Conservation (phyloP, 192 early-diverging fungal species). For the Gonapodya sp. region DNA sequence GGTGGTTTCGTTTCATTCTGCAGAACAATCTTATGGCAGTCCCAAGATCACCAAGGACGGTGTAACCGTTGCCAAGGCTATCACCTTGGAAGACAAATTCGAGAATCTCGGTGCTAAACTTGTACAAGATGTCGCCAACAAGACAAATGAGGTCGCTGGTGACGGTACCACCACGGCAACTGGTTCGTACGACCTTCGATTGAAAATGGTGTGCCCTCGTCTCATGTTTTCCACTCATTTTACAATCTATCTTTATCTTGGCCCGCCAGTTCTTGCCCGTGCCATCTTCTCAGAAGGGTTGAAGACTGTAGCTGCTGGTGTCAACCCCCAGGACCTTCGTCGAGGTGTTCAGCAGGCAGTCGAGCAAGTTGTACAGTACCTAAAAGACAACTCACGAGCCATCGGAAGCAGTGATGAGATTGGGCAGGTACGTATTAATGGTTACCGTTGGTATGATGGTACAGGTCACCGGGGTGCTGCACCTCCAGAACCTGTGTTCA, state of each 20-base stretch:
- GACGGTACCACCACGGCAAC: constrained; percentile 99
- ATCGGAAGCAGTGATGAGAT: constrained; percentile 95
- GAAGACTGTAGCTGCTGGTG: constrained; percentile 97
- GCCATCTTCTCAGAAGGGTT: constrained; percentile 99
- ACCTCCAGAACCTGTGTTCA: too few species aligned
- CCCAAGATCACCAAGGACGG: constrained; percentile 99
- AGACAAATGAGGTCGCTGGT: constrained; percentile 98
- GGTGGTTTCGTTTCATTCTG: background rate
- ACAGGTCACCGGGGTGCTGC: too few species aligned
- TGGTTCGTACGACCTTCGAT: background rate
- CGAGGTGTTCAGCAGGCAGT: constrained; percentile 90
- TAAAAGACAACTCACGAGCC: constrained; percentile 79
- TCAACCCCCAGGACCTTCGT: constrained; percentile 98
- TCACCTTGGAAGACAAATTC: constrained; percentile 94
- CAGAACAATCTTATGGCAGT: constrained; percentile 89
- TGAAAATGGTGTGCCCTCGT: too few species aligned
- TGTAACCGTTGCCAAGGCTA: constrained; percentile 97
- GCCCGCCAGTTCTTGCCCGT: constrained; percentile 68
- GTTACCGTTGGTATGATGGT: background rate
- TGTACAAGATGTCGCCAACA: constrained; percentile 99
- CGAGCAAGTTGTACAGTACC: constrained; percentile 83
- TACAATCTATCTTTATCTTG: background rate
- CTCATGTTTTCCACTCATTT: background rate
- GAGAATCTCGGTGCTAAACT: constrained; percentile 98
- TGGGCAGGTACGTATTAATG: constrained; percentile 62